These are phyloP conservation scores for Colletotrichum agaves DNA, from an alignment of 2,329 filamentous ascomycete species.

Conservation along the genomic window DNA sequence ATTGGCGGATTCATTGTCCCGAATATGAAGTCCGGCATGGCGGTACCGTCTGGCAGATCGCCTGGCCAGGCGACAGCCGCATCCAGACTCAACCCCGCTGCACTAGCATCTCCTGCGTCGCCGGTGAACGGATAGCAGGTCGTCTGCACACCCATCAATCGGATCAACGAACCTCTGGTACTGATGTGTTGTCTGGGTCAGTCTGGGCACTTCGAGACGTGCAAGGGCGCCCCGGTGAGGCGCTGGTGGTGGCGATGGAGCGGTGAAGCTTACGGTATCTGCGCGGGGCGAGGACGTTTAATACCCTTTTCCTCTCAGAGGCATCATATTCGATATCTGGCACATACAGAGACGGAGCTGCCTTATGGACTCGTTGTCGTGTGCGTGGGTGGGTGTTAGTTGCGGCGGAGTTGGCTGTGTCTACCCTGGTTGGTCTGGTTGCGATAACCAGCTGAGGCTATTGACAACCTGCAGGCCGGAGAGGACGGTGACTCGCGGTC, in stretches of 20 bases:
- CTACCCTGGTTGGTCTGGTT: background rate
- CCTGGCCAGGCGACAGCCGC: slow-evolving; percentile 1
- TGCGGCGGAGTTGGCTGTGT: background rate
- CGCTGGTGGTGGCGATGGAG: background rate
- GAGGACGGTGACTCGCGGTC: no score
- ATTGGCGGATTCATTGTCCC: background rate
- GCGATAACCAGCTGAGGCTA: background rate
- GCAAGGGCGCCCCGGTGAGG: background rate
- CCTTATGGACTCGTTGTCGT: slow-evolving; percentile 54
- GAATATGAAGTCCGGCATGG: slow-evolving; percentile 16
- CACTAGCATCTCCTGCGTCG: slow-evolving; percentile 21
- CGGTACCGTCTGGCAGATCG: slow-evolving; percentile 15
- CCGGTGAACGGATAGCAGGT: background rate
- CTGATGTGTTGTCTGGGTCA: slow-evolving; percentile 26
- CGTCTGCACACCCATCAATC: slow-evolving; percentile 14
- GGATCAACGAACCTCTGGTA: background rate
- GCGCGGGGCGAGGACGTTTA: slow-evolving; percentile 65
- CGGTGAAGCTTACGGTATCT: slow-evolving; percentile 56
- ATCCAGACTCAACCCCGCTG: slow-evolving; percentile 15
- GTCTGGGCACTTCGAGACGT: background rate
- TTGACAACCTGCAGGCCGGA: no score
- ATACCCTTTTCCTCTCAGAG: slow-evolving; percentile 61
- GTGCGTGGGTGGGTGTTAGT: slow-evolving; percentile 35
- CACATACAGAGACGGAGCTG: slow-evolving; percentile 53
- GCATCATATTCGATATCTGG: slow-evolving; percentile 62